Evolutionary conservation across 2,329 filamentous ascomycete genomes (phyloP), one percentile per base, ranked within the genome.

Genomic region (Arthrobotrys iridis): DNA sequence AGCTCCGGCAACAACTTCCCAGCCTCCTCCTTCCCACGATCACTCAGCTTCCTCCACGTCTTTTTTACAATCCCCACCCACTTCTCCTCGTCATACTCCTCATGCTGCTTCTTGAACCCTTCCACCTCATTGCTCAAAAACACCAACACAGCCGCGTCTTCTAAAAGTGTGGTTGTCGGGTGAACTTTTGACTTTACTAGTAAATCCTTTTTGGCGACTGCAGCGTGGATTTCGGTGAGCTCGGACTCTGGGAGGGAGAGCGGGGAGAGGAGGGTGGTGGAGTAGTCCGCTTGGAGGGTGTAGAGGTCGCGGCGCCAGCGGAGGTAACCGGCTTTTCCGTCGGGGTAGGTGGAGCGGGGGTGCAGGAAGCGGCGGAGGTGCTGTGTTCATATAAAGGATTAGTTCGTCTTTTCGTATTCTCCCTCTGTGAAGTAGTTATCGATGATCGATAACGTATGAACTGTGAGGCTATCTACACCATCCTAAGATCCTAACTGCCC

Each of bases 261-360:
- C 0, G 66, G 66, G 18, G 66, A 57, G 26, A 71, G 66, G 26
- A 71, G 66, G 20, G 57, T 63, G 24, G 66, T 63, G 37, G 66
- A 33, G 28, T 71, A 63, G 57, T 63, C 20, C 37, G 66, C 57
- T 63, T 71, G 66, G 35, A 71, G 4, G 15, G 66, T 71, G 57
- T 71, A 71, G 24, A 71, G 66, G 28, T 71, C 66, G 18, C 66
- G 66, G 41, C 66, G 66, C 66, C 66, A 71, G 66, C 66, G 57
- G 57, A 71, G 66, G 48, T 71, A 71, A 46, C 58, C 57, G 46
- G 66, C 3, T 58, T 71, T 71, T 18, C 66, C 66, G 24, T 55
- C 66, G 2, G 66, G 66, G 40, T 71, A 71, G 66, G 57, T 71
- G 5, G 66, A 63, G 40, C 66, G 66, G 18, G 66, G 58, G 58